These are phyloP conservation scores for Petasospora rhodanensis DNA, from an alignment of 1,139 yeast species.

Conservation along the genomic window DNA sequence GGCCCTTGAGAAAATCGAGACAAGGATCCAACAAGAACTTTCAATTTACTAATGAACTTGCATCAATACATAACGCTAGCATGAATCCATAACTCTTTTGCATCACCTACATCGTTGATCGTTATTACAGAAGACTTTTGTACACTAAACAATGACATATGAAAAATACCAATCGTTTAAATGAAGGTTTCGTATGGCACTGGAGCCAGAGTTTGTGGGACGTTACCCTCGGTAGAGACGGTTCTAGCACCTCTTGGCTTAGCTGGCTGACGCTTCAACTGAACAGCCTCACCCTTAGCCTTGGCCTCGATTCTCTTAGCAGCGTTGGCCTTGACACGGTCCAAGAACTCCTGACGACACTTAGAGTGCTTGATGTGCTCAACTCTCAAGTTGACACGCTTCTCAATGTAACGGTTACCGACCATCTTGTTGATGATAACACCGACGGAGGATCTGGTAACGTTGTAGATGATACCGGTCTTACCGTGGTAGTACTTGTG, in stretches of 20 bases:
- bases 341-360: conserved; percentile 98
- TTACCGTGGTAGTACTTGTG: conserved; percentile 99
- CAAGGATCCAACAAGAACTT: conserved; percentile 5
- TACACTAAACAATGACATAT: conserved; percentile 20
- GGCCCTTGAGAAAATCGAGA: conserved; percentile 32
- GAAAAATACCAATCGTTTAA: conserved; percentile 41
- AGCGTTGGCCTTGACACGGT: conserved; percentile 97
- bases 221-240: conserved; percentile 71
- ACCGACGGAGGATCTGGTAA: conserved; percentile 98
- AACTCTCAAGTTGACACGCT: conserved; percentile 97
- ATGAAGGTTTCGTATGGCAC: conserved; percentile 99
- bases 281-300: conserved; percentile 86
- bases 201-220: conserved; percentile 98
- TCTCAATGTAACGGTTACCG: conserved; percentile 98
- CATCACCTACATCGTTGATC: too few species aligned
- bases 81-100: too few species aligned
- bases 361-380: conserved; percentile 99
- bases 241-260: conserved; percentile 92
- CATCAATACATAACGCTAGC: too few species aligned
- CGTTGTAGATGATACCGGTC: conserved; percentile 98
- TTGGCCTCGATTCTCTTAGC: conserved; percentile 92
- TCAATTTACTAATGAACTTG: conserved; percentile 1
- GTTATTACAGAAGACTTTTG: conserved; percentile 14
- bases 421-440: conserved; percentile 97
- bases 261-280: conserved; percentile 97